phyloP scores from a whole-genome alignment of 148 eudicot species.

The Rheum nobile region DNA sequence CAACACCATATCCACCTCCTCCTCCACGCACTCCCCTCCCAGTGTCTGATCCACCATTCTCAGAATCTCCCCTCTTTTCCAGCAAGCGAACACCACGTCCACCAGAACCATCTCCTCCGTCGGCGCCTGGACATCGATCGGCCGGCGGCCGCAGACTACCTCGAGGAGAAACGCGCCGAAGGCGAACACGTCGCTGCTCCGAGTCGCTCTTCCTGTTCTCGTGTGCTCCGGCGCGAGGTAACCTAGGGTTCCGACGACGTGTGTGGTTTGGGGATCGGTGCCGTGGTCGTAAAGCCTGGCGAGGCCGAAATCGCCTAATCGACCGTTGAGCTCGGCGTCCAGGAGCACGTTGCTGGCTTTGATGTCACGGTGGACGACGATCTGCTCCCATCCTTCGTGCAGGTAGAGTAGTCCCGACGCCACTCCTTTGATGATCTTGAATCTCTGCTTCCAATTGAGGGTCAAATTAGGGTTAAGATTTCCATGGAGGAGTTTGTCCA shows the following conservation, averaged over 20 bases:
- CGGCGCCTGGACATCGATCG: conserved; percentile 11
- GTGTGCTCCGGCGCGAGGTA: conserved; percentile 37
- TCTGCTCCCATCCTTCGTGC: conserved; percentile 44
- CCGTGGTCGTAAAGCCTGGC: conserved; percentile 35
- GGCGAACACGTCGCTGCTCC: conserved; percentile 26
- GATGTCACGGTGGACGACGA: conserved; percentile 34
- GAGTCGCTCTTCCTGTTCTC: conserved; percentile 30
- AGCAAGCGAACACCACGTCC: conserved; percentile 24
- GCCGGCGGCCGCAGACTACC: conserved; percentile 33
- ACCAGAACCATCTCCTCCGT: conserved; percentile 13
- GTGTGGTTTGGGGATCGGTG: conserved; percentile 29
- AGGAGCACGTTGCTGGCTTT: conserved; percentile 38
- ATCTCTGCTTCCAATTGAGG: conserved; percentile 25
- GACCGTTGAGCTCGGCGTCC: conserved; percentile 24
- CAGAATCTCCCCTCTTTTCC: conserved; percentile 19
- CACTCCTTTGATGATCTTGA: conserved; percentile 25
- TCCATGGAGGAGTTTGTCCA: conserved; percentile 23
- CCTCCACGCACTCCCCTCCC: conserved; percentile 15
- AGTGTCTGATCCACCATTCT: conserved; percentile 23
- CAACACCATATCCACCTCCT: conserved; percentile 24
- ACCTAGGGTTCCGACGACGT: conserved; percentile 36
- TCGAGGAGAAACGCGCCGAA: conserved; percentile 32
- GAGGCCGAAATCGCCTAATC: conserved; percentile 42
- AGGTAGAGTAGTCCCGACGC: conserved; percentile 36
- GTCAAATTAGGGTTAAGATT: conserved; percentile 7